phyloP scores from a whole-genome alignment of 2,329 filamentous ascomycete species.

The Xylaria sp. region DNA sequence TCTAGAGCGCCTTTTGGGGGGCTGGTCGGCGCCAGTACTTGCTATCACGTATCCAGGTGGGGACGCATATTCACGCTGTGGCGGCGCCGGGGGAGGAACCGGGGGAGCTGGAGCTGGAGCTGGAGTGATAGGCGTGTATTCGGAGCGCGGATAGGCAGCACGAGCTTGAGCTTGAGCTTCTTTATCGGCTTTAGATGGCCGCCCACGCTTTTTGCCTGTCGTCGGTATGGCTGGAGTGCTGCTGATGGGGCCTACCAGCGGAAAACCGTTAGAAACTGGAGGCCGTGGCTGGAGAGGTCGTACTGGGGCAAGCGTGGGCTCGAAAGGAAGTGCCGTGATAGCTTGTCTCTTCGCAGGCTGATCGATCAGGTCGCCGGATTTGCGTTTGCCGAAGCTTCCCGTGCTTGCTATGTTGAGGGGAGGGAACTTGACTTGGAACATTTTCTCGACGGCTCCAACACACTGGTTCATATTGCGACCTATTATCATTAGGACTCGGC shows the following conservation, averaged over 20 bases:
- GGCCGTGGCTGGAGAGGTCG: conserved; percentile 50
- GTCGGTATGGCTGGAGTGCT: conserved; percentile 42
- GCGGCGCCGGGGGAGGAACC: conserved; percentile 36
- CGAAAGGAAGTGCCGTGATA: conserved; percentile 46
- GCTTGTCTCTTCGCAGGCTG: conserved; percentile 51
- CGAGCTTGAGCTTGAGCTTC: conserved; percentile 52
- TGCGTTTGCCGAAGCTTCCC: conserved; percentile 51
- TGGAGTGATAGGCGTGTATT: conserved; percentile 50
- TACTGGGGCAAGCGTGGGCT: conserved; percentile 43
- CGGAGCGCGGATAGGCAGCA: conserved; percentile 46
- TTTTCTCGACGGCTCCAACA: conserved; percentile 54
- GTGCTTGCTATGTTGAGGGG: conserved; percentile 45
- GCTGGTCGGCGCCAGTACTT: conserved; percentile 43
- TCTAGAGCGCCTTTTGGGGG: conserved; percentile 44
- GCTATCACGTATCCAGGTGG: conserved; percentile 50
- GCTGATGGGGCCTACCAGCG: conserved; percentile 32
- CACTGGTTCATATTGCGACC: conserved; percentile 62
- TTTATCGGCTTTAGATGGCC: conserved; percentile 59
- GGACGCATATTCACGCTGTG: conserved; percentile 49
- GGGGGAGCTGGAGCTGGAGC: conserved; percentile 49
- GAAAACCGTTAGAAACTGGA: conserved; percentile 46
- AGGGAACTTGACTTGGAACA: conserved; percentile 52
- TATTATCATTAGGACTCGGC: conserved; percentile 47
- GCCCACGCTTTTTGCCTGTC: conserved; percentile 57
- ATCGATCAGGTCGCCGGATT: conserved; percentile 51